Conservation (phyloP, 2,329 filamentous ascomycete genomes). For the Penicillium expansum region DNA sequence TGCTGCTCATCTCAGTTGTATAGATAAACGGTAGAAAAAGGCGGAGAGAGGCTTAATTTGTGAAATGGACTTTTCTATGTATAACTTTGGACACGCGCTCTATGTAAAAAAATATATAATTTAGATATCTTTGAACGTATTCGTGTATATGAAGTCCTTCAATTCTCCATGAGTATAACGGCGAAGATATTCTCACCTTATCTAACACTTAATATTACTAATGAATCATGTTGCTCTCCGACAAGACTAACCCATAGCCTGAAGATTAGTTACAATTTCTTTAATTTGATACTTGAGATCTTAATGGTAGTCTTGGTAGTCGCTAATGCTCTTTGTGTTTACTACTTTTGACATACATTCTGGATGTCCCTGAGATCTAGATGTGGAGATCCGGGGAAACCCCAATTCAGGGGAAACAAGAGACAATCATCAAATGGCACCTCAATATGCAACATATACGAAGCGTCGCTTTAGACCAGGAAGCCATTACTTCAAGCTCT, state of each 20-base stretch:
- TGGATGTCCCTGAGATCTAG: background rate
- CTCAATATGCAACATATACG: no score
- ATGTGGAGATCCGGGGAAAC: conserved; percentile 5
- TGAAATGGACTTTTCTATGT: no score
- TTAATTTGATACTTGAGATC: background rate
- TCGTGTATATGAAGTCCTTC: background rate
- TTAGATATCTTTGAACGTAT: background rate
- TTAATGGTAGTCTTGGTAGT: background rate
- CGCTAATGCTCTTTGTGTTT: background rate
- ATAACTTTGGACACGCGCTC: no score
- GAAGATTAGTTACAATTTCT: background rate
- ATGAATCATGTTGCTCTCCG: background rate
- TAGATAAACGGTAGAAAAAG: no score
- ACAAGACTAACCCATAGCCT: background rate
- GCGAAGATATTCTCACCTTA: background rate
- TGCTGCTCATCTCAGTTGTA: no score
- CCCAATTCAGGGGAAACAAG: background rate
- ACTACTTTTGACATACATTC: background rate
- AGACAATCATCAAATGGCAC: background rate
- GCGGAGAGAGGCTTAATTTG: no score
- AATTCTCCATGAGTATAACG: background rate
- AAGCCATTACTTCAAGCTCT: background rate
- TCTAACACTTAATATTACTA: no score
- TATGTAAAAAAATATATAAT: background rate
- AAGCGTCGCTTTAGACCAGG: no score